These are phyloP conservation scores for Ceratonia siliqua DNA, from an alignment of 306 rosid genomes.

Conservation along the genomic window DNA sequence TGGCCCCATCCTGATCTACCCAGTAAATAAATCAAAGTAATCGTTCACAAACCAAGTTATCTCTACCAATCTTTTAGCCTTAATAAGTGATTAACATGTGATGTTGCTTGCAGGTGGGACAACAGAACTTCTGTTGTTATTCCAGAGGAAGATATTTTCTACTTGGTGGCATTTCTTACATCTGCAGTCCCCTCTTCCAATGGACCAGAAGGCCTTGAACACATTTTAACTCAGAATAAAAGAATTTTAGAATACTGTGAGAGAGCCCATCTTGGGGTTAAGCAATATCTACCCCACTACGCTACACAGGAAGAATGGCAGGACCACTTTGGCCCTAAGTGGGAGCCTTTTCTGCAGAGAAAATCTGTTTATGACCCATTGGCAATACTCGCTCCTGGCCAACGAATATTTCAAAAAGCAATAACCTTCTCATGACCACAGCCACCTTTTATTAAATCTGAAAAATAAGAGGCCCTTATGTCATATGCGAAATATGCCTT, in stretches of 20 bases:
- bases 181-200: constrained; percentile 83
- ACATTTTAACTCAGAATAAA: constrained; percentile 75
- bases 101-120: constrained; percentile 87
- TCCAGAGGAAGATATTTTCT: constrained; percentile 90
- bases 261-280: constrained; percentile 67
- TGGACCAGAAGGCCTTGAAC: constrained; percentile 78
- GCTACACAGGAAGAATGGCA: constrained; percentile 72
- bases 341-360: constrained; percentile 74
- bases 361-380: constrained; percentile 87
- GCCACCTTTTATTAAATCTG: constrained; percentile 17
- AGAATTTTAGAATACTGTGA: constrained; percentile 82
- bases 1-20: constrained; percentile 88
- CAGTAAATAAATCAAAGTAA: constrained; percentile 82
- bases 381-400: constrained; percentile 91
- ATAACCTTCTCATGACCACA: constrained; percentile 52
- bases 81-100: constrained; percentile 23
- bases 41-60: constrained; percentile 15
- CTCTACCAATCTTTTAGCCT: neutral
- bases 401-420: constrained; percentile 83
- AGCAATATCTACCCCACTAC: constrained; percentile 90
- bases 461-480: constrained; percentile 37
- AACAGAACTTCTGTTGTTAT: constrained; percentile 60
- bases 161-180: constrained; percentile 80
- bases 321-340: constrained; percentile 84
- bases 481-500: constrained; percentile 34